Evolutionary conservation across 31 red algal species (phyloP), one percentile per base, ranked within the genome.

Genomic region (Endocladia muricata): DNA sequence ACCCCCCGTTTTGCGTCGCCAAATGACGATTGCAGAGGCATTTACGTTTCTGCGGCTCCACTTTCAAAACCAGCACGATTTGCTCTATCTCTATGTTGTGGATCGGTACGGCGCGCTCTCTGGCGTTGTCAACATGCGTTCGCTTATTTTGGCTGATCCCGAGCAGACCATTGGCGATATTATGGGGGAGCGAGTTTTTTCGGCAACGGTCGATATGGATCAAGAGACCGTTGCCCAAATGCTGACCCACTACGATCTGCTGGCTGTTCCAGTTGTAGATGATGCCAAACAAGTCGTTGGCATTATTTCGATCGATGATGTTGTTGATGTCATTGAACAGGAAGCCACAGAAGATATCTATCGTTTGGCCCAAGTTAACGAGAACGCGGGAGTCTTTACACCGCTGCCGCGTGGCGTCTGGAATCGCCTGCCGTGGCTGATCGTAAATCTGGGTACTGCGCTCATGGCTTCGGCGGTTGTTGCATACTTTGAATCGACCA

Each of bases 281-380:
- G 65, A 70, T 22, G 28, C 15, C 37, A 8, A 37, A 5, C 33
- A 42, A 9, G 33, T 70, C 28, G 5, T 70, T 9, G 65, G 65
- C 65, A 28, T 28, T 19, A 70, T 70, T 70, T 42, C 65, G 8
- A 42, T 70, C 28, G 65, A 70, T 43, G 65, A 70, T 26, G 36
- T 70, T 9, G 31, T 42, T 25, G 34, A 39, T 25, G 65, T 70
- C 42, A 37, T 70, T 37, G 13, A 28, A 7, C 11, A 70, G 15
- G 65, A 70, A 41, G 65, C 28, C 13, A 11, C 7, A 6, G 13
- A 70, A 17, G 34, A 9, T 9, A 43, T 70, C 9, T 15, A 42
- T 28, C 37, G 26, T 5, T 21, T 41, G 34, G 65, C 28, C 7
- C 33, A 37, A 28, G 34, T 41, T 41, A 9, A 7, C 13, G 13